Evolutionary conservation across 805 yeast genomes (phyloP), one percentile per base, ranked within the genome.

Genomic region (Lipomyces japonicus): DNA sequence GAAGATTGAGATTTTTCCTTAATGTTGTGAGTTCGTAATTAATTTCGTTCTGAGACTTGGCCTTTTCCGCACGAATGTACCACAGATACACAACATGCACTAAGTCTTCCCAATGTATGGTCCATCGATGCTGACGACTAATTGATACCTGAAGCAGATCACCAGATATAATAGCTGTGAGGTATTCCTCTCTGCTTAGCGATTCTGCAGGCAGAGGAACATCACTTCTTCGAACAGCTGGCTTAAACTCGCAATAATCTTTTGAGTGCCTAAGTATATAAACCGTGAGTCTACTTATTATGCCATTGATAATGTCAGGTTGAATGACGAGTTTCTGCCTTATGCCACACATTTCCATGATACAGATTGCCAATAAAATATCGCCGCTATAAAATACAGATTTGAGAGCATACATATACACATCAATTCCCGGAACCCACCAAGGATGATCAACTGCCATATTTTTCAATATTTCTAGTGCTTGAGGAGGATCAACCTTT

Each of bases 311-410:
- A n/a, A 42, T 36, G 6, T 19, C 37, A 10, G 37, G 26, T 14
- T 16, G 12, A 12, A 41, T 9, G 7, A 7, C 37, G 6, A 19
- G 14, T 12, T 19, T 12, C 24, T 14, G 10, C n/a, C 10, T 28
- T 6, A 25, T 19, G 18, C 26, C 7, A 24, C 24, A 41, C 12
- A 18, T 39, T 32, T 42, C 46, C 26, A 34, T 16, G 6, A 21
- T 9, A 18, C 46, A 42, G 4, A 34, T 14, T 14, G 42, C 48
- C 19, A 35, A 14, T 14, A 35, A 10, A 18, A 47, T 12, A 35
- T 51, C 58, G 10, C 34, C 31, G 12, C 42, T 7, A 25, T 32
- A 43, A 16, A 48, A 26, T 24, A 51, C 26, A 1, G 58, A 28
- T 3, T 35, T 16, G 21, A 54, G 34, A 10, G 39, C 45, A n/a